Conservation (phyloP, 2,329 filamentous ascomycete genomes). For the Pseudocercospora fijiensis region DNA sequence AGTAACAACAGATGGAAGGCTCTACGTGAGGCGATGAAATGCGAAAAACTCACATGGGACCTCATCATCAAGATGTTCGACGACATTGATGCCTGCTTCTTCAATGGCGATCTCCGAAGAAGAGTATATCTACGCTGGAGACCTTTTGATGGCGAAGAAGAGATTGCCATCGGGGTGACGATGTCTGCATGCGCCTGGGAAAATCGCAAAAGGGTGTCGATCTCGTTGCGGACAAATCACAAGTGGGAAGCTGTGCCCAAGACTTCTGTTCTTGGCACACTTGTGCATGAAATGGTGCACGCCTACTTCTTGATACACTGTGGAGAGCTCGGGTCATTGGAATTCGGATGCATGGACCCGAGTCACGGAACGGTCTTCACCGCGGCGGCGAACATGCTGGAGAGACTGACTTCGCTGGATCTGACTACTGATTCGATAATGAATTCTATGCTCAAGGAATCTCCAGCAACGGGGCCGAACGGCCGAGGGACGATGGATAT, state of each 20-base stretch:
- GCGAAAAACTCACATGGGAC: slow-evolving; percentile 7
- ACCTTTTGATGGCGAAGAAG: not conserved
- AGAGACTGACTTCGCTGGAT: not conserved
- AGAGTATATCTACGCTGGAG: slow-evolving; percentile 13
- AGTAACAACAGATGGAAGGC: not conserved
- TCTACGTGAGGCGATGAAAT: not conserved
- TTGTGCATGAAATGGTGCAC: slow-evolving; percentile 21
- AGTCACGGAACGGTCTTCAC: not conserved
- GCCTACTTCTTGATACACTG: slow-evolving; percentile 14
- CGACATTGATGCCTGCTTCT: slow-evolving; percentile 17
- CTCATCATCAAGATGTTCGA: slow-evolving; percentile 23
- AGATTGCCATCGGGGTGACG: not conserved
- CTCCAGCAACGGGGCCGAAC: not conserved
- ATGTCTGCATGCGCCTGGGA: no score
- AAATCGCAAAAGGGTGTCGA: not conserved
- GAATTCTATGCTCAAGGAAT: not conserved
- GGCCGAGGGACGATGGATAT: not conserved
- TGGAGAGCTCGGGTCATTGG: not conserved
- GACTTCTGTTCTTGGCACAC: not conserved
- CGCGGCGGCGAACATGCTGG: not conserved
- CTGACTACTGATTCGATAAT: not conserved
- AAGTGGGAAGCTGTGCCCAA: slow-evolving; percentile 6
- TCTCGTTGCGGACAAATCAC: slow-evolving; percentile 1
- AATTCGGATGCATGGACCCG: not conserved
- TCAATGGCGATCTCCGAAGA: slow-evolving; percentile 16